Conservation (phyloP, 2,329 filamentous ascomycete species). For the Emergomyces pasteurianus region DNA sequence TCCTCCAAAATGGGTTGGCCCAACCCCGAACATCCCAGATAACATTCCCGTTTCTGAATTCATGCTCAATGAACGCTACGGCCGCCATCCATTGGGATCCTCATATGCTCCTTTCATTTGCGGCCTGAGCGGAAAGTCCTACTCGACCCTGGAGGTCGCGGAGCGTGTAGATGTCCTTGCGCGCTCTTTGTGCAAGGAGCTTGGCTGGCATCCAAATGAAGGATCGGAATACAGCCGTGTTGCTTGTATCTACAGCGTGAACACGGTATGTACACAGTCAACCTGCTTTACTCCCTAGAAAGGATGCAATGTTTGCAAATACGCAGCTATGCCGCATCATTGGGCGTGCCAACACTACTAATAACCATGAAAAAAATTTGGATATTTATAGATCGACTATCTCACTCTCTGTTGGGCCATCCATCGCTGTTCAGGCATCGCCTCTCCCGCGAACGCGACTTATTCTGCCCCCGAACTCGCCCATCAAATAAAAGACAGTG, state of each 20-base stretch:
- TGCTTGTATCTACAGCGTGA: slow-evolving; percentile 63
- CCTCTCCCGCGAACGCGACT: slow-evolving; percentile 62
- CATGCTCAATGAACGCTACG: slow-evolving; percentile 60
- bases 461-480: slow-evolving; percentile 59
- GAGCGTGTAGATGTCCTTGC: slow-evolving; percentile 56
- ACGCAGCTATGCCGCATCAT: background rate
- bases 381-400: slow-evolving; percentile 53
- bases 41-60: slow-evolving; percentile 64
- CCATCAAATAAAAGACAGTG: slow-evolving; percentile 58
- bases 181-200: slow-evolving; percentile 55
- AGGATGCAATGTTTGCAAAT: background rate
- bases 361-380: background rate
- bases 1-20: slow-evolving; percentile 27
- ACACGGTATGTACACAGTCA: slow-evolving; percentile 47
- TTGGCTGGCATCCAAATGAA: slow-evolving; percentile 57
- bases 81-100: slow-evolving; percentile 49
- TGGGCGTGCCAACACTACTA: background rate
- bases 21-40: slow-evolving; percentile 52
- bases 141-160: slow-evolving; percentile 50
- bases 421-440: slow-evolving; percentile 61
- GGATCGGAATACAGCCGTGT: slow-evolving; percentile 76
- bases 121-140: slow-evolving; percentile 58
- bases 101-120: slow-evolving; percentile 65
- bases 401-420: slow-evolving; percentile 61
- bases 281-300: background rate